Base-by-base conservation (phyloP, 768 basidiomycete genomes). In the Harrya chromipes region DNA sequence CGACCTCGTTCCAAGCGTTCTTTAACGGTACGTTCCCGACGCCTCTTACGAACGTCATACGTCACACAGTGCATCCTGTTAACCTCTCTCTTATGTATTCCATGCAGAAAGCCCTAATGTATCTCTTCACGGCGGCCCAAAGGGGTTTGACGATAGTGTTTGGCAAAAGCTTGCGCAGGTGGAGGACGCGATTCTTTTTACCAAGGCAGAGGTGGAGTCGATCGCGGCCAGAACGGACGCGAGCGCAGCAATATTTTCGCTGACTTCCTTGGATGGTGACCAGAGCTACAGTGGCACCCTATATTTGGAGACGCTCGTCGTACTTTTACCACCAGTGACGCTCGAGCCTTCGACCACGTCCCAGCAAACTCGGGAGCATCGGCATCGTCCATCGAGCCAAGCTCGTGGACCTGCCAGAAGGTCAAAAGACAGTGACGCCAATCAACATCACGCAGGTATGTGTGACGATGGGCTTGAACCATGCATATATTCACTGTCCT, bases 361-460 rank as follows among this genome's bases (percentile, higher is more conserved):
- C 20, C 77, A 79, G 50, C 72, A 72, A 75, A 50, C 66, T 88
- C n/a, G 87, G 87, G 12, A 83, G 82, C 56, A 71, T 87, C 35
- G 70, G 82, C 6, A 66, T 89, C 11, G 74, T 85, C 12, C 89
- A 90, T 61, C 76, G 87, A 21, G 85, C 85, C 6, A 84, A 79
- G 62, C 66, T 89, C n/a, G 50, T 70, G 17, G 77, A 80, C 26
- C 71, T 69, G 26, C 66, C 65, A 10, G 69, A 68, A 23, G 50
- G 55, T 8, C 38, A 66, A 61, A 58, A 74, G 72, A 52, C 58
- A 56, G 83, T 89, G 5, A 88, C 86, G 5, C 86, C 87, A 0
- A 72, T 89, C 43, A 90, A 90, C 60, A 65, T 89, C 13, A 87
- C 87, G 7, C 86, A 88, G 77, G 85, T 85, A 56, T 33, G 74